Evolutionary conservation across 805 yeast genomes (phyloP).

Genomic region (Metschnikowia shivogae): DNA sequence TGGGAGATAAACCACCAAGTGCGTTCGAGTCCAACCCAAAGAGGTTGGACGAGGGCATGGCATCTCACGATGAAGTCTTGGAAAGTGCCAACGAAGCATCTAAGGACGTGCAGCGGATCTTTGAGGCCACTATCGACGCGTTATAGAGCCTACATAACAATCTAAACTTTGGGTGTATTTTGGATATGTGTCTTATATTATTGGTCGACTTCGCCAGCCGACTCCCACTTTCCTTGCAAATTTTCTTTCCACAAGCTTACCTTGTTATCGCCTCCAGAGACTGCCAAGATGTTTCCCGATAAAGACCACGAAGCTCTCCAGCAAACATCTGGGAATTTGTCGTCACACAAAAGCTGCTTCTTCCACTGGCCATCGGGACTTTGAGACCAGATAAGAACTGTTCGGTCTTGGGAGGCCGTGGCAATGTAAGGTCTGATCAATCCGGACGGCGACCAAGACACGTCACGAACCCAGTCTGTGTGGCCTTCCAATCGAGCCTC

Average conservation of each 20-base stretch:
- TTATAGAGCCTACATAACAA: conserved; percentile 18
- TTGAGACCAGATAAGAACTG: conserved; percentile 93
- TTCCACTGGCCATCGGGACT: conserved; percentile 73
- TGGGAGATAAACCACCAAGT: conserved; percentile 63
- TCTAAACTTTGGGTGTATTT: conserved; percentile 1
- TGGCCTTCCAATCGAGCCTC: conserved; percentile 86
- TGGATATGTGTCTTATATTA: conserved; percentile 23
- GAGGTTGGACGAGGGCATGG: conserved; percentile 67
- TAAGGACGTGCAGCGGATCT: conserved; percentile 66
- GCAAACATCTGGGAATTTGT: conserved; percentile 91
- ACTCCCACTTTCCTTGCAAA: conserved; percentile 89
- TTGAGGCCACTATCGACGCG: conserved; percentile 56
- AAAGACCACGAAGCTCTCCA: conserved; percentile 99
- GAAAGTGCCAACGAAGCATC: conserved; percentile 80
- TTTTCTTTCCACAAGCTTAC: conserved; percentile 96
- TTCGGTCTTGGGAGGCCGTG: conserved; percentile 93
- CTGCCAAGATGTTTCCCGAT: conserved; percentile 92
- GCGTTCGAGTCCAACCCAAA: conserved; percentile 53
- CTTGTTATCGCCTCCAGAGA: conserved; percentile 93
- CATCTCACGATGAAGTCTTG: conserved; percentile 88
- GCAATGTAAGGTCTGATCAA: conserved; percentile 87
- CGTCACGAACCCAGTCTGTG: conserved; percentile 98
- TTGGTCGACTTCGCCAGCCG: conserved; percentile 94
- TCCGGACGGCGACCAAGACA: conserved; percentile 94
- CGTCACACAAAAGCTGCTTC: conserved; percentile 66